Conservation (phyloP, 2,329 filamentous ascomycete genomes). For the Botryotinia convoluta region DNA sequence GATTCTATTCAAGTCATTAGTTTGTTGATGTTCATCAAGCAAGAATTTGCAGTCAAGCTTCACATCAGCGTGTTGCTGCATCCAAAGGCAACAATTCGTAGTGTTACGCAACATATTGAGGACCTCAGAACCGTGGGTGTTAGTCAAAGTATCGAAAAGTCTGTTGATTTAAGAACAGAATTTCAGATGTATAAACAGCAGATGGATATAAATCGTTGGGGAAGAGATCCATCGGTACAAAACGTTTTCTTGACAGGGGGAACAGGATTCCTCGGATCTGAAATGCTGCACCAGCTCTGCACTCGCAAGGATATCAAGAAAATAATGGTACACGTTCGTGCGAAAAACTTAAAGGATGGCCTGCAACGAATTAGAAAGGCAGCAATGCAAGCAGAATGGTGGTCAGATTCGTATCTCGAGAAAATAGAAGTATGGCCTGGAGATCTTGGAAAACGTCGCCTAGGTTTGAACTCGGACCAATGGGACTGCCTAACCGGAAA, state of each 20-base stretch:
- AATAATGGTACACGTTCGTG: slow-evolving; percentile 31
- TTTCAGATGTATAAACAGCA: slow-evolving; percentile 16
- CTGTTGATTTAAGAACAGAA: slow-evolving; percentile 14
- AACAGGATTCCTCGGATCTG: slow-evolving; percentile 43
- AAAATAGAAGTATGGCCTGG: slow-evolving; percentile 48
- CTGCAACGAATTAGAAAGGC: slow-evolving; percentile 22
- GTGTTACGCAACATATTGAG: not conserved
- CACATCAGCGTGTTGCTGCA: slow-evolving; percentile 6
- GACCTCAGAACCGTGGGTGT: not conserved
- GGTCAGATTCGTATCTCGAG: slow-evolving; percentile 22
- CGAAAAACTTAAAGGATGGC: slow-evolving; percentile 16
- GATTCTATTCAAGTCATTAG: slow-evolving; percentile 20
- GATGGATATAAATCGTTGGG: slow-evolving; percentile 1
- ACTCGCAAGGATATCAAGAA: slow-evolving; percentile 18
- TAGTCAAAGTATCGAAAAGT: not conserved
- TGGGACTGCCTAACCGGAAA: slow-evolving; percentile 60
- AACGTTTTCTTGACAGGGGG: slow-evolving; percentile 42
- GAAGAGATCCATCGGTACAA: slow-evolving; percentile 7
- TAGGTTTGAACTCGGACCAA: slow-evolving; percentile 62
- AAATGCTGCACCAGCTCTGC: slow-evolving; percentile 39
- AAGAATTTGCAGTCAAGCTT: slow-evolving; percentile 18
- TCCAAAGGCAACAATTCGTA: slow-evolving; percentile 17
- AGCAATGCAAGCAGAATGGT: slow-evolving; percentile 29
- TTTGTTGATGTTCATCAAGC: slow-evolving; percentile 18
- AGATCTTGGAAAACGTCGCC: slow-evolving; percentile 65